Base-by-base conservation (phyloP, 495 filamentous ascomycete genomes). In the Talaromyces ruber region DNA sequence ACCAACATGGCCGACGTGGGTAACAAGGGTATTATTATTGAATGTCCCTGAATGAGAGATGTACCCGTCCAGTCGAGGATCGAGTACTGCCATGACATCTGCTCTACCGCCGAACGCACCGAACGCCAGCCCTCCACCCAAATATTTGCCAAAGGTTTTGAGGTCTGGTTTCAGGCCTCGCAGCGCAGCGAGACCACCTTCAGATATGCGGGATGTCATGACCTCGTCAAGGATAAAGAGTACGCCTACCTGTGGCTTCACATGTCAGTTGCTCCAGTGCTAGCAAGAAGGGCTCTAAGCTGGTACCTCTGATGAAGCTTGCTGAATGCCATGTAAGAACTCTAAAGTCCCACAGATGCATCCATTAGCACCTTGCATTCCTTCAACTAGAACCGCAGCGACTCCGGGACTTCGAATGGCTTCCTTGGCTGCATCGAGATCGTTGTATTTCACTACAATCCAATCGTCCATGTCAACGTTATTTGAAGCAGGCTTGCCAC, bases 81-180 rank as follows among this genome's bases (percentile, higher is more conserved):
- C 81, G 67, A 80, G 85, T 51, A 83, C 71, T 0, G 63, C 64
- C 79, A 85, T 83, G 59, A 84, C 70, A 37, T 83, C 79, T 55
- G 66, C 67, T 26, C 80, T 65, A 5, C 84, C 83, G 6, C 83
- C 82, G 66, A 86, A 85, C 1, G 76, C 81, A 5, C 84, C 84
- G 65, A 85, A 84, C 12, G 79, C 72, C 63, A 85, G 72, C 1
- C 84, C 84, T 6, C 83, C 84, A 4, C 84, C 84, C 18, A 86
- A 65, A 62, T 79, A 84, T 67, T 86, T 86, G 2, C 84, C 61
- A 83, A 64, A 62, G 8, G 82, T 83, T 32, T 80, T 77, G 56
- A 86, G 47, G 63, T 86, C 84, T 1, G 84, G 82, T 9, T 62
- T 70, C 32, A 86, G 51, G 0, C 70, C 72, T 21, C 58, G n/a